These are phyloP conservation scores for Leucocoprinus leucothites DNA, from an alignment of 768 basidiomycete species.

Conservation along the genomic window DNA sequence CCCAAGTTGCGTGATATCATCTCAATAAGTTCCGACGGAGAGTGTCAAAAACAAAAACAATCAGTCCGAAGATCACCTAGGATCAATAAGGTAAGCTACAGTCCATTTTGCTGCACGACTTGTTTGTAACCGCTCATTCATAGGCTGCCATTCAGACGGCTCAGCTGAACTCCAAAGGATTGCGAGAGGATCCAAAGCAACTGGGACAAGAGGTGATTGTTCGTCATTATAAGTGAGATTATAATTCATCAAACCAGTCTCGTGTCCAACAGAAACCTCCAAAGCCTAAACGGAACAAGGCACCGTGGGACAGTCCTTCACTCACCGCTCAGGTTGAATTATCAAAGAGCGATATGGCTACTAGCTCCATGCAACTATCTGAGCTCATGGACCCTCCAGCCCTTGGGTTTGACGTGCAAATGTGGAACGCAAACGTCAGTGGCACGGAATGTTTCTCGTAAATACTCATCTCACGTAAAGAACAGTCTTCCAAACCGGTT, in stretches of 20 bases:
- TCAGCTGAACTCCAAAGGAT: no score
- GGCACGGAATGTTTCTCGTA: neutral
- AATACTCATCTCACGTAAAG: neutral
- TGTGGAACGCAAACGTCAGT: slow-evolving; percentile 9
- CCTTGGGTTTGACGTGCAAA: slow-evolving; percentile 29
- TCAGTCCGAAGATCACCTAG: slow-evolving; percentile 5
- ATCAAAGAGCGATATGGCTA: neutral
- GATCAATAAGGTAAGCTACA: slow-evolving; percentile 9
- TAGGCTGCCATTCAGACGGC: no score
- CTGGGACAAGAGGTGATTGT: neutral
- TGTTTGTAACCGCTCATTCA: no score
- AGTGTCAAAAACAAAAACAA: neutral
- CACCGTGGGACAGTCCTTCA: slow-evolving; percentile 26
- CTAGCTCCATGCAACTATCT: slow-evolving; percentile 1
- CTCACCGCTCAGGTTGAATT: slow-evolving; percentile 17
- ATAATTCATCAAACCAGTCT: neutral
- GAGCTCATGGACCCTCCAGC: slow-evolving; percentile 1
- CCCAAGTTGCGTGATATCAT: neutral
- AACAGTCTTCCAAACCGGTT: neutral
- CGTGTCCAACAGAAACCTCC: slow-evolving; percentile 11
- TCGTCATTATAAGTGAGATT: neutral
- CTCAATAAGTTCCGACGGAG: slow-evolving; percentile 27
- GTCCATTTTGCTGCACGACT: neutral
- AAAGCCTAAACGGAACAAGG: slow-evolving; percentile 27
- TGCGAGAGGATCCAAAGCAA: neutral